Conservation (phyloP, 495 filamentous ascomycete species). For the Xanthoparmelia taractica region DNA sequence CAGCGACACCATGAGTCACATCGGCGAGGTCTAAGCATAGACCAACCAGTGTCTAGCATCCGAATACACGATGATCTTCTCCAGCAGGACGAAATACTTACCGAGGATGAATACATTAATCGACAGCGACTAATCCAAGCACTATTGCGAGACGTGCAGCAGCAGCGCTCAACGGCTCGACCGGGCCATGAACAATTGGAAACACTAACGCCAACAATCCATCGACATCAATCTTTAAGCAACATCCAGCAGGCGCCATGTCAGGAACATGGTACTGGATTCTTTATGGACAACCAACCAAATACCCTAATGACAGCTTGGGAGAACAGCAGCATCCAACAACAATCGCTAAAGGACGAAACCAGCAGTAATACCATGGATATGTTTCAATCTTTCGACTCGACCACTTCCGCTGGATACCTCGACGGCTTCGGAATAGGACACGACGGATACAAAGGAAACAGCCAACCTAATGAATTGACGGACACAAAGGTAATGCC, state of each 20-base stretch:
- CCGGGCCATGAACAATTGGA: constrained; percentile 40
- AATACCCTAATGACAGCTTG: constrained; percentile 7
- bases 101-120: constrained; percentile 8
- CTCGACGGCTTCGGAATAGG: constrained; percentile 22
- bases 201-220: constrained; percentile 9
- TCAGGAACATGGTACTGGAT: constrained; percentile 16
- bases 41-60: constrained; percentile 46
- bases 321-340: constrained; percentile 18
- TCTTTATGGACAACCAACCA: neutral
- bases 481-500: constrained; percentile 1
- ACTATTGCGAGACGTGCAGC: constrained; percentile 63
- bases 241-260: constrained; percentile 22
- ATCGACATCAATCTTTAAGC: constrained; percentile 27
- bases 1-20: constrained; percentile 7
- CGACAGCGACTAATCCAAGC: constrained; percentile 23
- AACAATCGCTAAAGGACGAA: constrained; percentile 27
- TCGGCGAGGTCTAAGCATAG: constrained; percentile 32
- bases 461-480: constrained; percentile 10
- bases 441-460: constrained; percentile 16
- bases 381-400: constrained; percentile 15
- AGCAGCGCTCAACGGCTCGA: constrained; percentile 57
- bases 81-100: constrained; percentile 29
- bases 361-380: constrained; percentile 30
- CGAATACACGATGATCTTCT: constrained; percentile 41
- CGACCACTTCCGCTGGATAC: constrained; percentile 21